Conservation (phyloP, 148 eudicot genomes). For the Suaeda aralocaspica region DNA sequence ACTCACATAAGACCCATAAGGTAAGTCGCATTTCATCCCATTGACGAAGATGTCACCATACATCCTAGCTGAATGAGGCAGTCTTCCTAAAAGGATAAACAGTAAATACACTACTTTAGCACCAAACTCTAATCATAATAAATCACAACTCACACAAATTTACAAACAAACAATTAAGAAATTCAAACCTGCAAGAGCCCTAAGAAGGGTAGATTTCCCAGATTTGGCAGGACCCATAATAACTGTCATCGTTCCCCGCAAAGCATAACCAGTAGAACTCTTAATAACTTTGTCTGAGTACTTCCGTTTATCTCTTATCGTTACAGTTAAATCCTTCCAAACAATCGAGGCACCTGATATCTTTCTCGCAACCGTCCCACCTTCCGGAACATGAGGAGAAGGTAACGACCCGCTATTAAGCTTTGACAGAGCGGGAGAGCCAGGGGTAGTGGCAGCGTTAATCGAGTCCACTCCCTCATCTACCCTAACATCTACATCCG, state of each 20-base stretch:
- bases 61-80: constrained; percentile 69
- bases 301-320: constrained; percentile 78
- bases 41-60: constrained; percentile 87
- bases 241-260: constrained; percentile 94
- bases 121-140: constrained; percentile 6
- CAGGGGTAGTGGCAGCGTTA: constrained; percentile 67
- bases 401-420: constrained; percentile 77
- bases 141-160: constrained; percentile 2
- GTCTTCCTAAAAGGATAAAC: constrained; percentile 58
- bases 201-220: constrained; percentile 84
- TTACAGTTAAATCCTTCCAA: constrained; percentile 89
- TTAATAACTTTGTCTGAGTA: constrained; percentile 88
- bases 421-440: constrained; percentile 82
- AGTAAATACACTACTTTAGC: constrained; percentile 16
- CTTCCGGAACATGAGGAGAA: constrained; percentile 73
- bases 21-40: constrained; percentile 66
- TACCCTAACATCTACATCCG: constrained; percentile 71
- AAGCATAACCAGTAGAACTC: constrained; percentile 90
- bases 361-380: constrained; percentile 58
- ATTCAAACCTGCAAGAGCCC: constrained; percentile 90
- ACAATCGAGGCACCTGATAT: constrained; percentile 75
- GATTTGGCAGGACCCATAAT: constrained; percentile 99
- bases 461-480: constrained; percentile 79
- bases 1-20: constrained; percentile 94
- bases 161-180: constrained; percentile 12